Base-by-base conservation (phyloP, 2,329 filamentous ascomycete species). In the Daldinia eschscholtzii region DNA sequence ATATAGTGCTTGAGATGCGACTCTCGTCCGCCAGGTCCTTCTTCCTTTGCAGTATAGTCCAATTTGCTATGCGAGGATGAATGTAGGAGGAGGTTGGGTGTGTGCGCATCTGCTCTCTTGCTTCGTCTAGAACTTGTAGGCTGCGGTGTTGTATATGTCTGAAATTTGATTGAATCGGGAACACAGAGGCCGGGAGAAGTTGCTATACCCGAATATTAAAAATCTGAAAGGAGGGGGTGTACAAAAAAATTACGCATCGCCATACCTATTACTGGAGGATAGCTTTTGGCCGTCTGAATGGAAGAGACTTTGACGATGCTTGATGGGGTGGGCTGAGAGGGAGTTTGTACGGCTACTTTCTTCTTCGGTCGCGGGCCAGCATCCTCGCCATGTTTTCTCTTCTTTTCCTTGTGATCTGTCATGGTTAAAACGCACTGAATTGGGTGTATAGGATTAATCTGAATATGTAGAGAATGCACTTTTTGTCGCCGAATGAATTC, bases 1-100 rank as follows among this genome's bases (percentile, higher is more conserved):
- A 92, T 79, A 75, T 89, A 92, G 77, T 92, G 88, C 61, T 88
- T 90, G 52, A 90, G 70, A 3, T 86, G 76, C 4, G 81, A 76
- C 63, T 85, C 81, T 12, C 77, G 73, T 10, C 79, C 80, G 28
- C 79, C 78, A 1, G 75, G 74, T 12, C 81, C 80, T 57, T 87
- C 85, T 75, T 90, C 87, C 64, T 85, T 84, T 30, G 83, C 88
- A 5, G 84, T 89, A 73, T 89, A 91, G 74, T 90, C 86, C 42
- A 91, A 77, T 44, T 83, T 87, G 33, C 80, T 83, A 77, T 91
- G 87, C 52, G 81, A 81, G 3, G 83, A 83, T 7, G 88, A 89
- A 76, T 90, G 87, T 48, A 91, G 80, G 0, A 90, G 75, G 12
- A 91, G 80, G 73, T 88, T 86, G 61, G 82, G 77, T 18, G 74